phyloP scores from a whole-genome alignment of 1,284 basidiomycete genomes.

The Mycosarcoma mackinlayi region DNA sequence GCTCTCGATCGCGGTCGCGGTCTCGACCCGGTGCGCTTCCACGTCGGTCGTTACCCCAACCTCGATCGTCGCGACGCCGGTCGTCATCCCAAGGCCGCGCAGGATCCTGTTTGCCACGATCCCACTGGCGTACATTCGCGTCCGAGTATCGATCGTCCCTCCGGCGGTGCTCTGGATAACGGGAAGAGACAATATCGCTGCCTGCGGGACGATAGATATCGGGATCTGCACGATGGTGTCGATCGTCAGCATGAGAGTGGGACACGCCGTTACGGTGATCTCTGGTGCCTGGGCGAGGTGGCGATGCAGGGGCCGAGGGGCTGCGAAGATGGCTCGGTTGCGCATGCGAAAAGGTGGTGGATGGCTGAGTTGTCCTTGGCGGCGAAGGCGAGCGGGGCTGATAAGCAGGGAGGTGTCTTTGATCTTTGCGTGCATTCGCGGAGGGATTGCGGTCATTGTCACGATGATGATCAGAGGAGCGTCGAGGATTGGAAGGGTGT shows the following conservation, averaged over 20 bases:
- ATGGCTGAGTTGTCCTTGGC: not conserved
- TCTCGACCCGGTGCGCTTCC: not conserved
- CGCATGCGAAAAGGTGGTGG: not conserved
- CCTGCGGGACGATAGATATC: not conserved
- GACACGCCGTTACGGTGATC: not conserved
- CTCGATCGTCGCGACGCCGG: constrained; percentile 3
- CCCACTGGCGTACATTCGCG: not conserved
- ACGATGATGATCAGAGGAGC: not conserved
- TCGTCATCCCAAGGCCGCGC: constrained; percentile 1
- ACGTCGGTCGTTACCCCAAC: constrained; percentile 5
- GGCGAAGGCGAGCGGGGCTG: constrained; percentile 26
- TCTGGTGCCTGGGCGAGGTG: constrained; percentile 6
- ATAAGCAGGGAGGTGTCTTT: constrained; percentile 6
- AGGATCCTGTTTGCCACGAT: not conserved
- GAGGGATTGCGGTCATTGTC: constrained; percentile 9
- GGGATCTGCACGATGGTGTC: constrained; percentile 8
- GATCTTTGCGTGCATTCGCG: not conserved
- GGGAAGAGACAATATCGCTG: not conserved
- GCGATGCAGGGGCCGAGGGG: constrained; percentile 22
- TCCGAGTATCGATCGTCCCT: constrained; percentile 3
- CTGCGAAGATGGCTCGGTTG: constrained; percentile 15
- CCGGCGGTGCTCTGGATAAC: not conserved
- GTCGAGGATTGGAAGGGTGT: constrained; percentile 4
- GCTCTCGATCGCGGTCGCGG: not conserved
- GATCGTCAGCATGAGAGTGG: not conserved